Percentiles rank a stretch among this genome's conserved stretches.
These are phyloP conservation scores for Auriscalpium vulgare DNA, from an alignment of 768 basidiomycete species.

Conservation along the genomic window DNA sequence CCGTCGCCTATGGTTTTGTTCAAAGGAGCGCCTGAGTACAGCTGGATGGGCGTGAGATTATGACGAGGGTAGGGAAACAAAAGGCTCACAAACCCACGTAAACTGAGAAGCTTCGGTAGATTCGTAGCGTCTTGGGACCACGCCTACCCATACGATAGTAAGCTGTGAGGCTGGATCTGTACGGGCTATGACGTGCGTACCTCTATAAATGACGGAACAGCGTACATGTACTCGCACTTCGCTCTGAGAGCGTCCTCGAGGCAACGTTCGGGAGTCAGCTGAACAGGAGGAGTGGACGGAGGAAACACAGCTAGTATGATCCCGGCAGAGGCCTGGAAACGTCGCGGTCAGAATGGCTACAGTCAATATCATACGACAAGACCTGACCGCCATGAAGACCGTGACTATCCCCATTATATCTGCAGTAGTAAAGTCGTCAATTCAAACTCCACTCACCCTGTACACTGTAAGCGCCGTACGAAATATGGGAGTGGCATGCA, in stretches of 20 bases:
- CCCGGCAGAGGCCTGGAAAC: conserved; percentile 18
- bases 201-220: conserved; percentile 25
- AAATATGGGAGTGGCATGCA: neutral
- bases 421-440: neutral
- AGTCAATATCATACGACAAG: neutral
- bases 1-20: neutral
- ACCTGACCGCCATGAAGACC: neutral
- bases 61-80: neutral
- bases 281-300: conserved; percentile 18
- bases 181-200: conserved; percentile 8
- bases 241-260: conserved; percentile 16
- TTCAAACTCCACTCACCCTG: too few relatives aligned
- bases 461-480: neutral
- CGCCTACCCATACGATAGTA: conserved; percentile 9
- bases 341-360: neutral
- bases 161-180: too few relatives aligned
- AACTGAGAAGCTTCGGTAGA: conserved; percentile 8
- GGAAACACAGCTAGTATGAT: conserved; percentile 18
- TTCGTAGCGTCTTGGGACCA: conserved; percentile 21
- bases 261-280: conserved; percentile 20
- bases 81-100: neutral
- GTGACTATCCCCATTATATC: neutral
- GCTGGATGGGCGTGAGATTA: neutral
- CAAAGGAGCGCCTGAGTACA: conserved; percentile 1
- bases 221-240: conserved; percentile 19